Evolutionary conservation across 495 filamentous ascomycete genomes (phyloP).

Genomic region (Rhypophila decipiens): DNA sequence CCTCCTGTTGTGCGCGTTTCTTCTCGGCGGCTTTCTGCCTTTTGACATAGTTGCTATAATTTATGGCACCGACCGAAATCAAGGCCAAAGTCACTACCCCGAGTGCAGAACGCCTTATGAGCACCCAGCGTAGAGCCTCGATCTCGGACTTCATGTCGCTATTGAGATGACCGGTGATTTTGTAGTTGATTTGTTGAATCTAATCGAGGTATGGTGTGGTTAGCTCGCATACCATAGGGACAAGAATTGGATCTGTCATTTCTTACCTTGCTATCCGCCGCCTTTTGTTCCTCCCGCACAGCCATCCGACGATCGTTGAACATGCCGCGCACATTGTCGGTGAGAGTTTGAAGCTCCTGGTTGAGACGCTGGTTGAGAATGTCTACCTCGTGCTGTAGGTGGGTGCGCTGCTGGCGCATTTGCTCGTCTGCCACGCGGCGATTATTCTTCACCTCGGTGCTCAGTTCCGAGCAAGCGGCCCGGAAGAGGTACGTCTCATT

Average conservation of each 20-base stretch:
- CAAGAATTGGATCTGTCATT: not conserved
- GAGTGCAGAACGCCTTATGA: slow-evolving; percentile 78
- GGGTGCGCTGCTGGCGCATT: slow-evolving; percentile 70
- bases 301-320: slow-evolving; percentile 96
- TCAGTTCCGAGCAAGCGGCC: slow-evolving; percentile 88
- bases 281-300: slow-evolving; percentile 76
- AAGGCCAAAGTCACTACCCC: slow-evolving; percentile 62
- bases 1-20: slow-evolving; percentile 25
- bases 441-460: slow-evolving; percentile 65
- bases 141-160: slow-evolving; percentile 86
- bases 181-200: slow-evolving; percentile 91
- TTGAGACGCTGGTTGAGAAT: slow-evolving; percentile 75
- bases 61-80: slow-evolving; percentile 40
- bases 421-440: slow-evolving; percentile 58
- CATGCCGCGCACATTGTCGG: slow-evolving; percentile 89
- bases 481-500: slow-evolving; percentile 92
- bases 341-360: slow-evolving; percentile 71
- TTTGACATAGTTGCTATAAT: slow-evolving; percentile 42
- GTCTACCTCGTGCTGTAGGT: slow-evolving; percentile 90
- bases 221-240: not conserved
- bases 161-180: slow-evolving; percentile 79
- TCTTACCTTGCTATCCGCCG: slow-evolving; percentile 64
- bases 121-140: slow-evolving; percentile 82
- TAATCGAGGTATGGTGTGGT: slow-evolving; percentile 23
- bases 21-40: slow-evolving; percentile 32